phyloP scores from a whole-genome alignment of 1,284 basidiomycete genomes.

The Inonotus hispidus region DNA sequence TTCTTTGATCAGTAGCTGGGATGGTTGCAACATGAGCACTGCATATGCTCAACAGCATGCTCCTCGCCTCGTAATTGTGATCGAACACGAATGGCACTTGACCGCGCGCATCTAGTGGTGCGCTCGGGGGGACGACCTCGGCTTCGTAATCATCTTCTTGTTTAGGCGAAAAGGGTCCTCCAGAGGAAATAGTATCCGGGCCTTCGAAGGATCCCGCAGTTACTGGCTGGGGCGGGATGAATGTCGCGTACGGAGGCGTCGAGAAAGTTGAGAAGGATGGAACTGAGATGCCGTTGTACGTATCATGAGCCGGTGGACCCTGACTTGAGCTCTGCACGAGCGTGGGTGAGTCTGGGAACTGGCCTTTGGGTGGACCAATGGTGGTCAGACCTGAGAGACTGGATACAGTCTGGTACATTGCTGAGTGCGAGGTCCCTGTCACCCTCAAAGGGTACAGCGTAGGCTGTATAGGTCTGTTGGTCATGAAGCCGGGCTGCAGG shows the following conservation, averaged over 20 bases:
- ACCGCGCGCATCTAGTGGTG: slow-evolving; percentile 12
- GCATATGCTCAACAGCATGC: too few relatives aligned
- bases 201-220: background rate
- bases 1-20: too few relatives aligned
- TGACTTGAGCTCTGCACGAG: background rate
- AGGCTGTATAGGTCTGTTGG: background rate
- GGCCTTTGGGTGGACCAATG: background rate
- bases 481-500: background rate
- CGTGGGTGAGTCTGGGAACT: background rate
- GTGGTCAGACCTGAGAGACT: background rate
- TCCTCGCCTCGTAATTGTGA: slow-evolving; percentile 10
- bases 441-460: background rate
- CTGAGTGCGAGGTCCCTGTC: background rate
- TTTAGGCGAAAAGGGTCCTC: background rate
- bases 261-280: background rate
- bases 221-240: background rate
- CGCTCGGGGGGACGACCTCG: slow-evolving; percentile 16
- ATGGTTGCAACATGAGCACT: too few relatives aligned
- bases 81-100: slow-evolving; percentile 19
- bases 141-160: slow-evolving; percentile 1
- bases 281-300: background rate
- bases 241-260: background rate
- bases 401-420: background rate
- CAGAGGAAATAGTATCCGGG: background rate
- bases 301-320: background rate